Conservation (phyloP, 306 rosid genomes). For the Rosa rugosa region DNA sequence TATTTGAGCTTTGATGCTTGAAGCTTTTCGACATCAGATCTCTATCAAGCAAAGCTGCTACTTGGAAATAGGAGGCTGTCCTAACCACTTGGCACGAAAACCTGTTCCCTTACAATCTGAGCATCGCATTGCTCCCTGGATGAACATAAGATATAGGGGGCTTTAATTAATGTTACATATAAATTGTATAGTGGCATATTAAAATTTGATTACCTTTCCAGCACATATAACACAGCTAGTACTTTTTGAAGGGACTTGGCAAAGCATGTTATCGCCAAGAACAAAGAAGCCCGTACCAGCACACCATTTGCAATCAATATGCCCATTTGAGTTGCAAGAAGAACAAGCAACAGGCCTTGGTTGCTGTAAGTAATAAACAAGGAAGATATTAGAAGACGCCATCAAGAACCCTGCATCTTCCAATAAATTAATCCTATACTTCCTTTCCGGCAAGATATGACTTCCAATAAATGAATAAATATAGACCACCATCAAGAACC, state of each 20-base stretch:
- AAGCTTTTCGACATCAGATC: conserved; percentile 7
- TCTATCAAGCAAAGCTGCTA: conserved; percentile 26
- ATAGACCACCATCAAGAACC: not conserved
- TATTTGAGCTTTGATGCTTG: conserved; percentile 16
- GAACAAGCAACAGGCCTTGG: conserved; percentile 84
- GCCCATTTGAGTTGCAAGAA: conserved; percentile 79
- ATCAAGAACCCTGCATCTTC: too few relatives aligned
- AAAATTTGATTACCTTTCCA: conserved; percentile 59
- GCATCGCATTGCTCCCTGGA: conserved; percentile 55
- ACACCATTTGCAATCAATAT: conserved; percentile 91
- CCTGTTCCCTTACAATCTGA: conserved; percentile 65
- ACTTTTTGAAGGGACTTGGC: conserved; percentile 93
- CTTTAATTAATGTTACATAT: too few relatives aligned
- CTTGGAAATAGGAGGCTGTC: conserved; percentile 69
- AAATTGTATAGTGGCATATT: not conserved
- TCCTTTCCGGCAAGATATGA: not conserved
- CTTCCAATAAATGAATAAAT: not conserved
- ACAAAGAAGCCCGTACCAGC: conserved; percentile 88
- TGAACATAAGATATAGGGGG: conserved; percentile 5
- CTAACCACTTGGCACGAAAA: conserved; percentile 75
- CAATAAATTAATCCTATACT: not conserved
- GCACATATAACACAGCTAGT: conserved; percentile 72
- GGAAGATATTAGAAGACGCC: conserved; percentile 18
- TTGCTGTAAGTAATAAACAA: conserved; percentile 55
- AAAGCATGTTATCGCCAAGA: conserved; percentile 95